Conservation (phyloP, 371 early-diverging fungal species). For the Mucor mucedo region DNA sequence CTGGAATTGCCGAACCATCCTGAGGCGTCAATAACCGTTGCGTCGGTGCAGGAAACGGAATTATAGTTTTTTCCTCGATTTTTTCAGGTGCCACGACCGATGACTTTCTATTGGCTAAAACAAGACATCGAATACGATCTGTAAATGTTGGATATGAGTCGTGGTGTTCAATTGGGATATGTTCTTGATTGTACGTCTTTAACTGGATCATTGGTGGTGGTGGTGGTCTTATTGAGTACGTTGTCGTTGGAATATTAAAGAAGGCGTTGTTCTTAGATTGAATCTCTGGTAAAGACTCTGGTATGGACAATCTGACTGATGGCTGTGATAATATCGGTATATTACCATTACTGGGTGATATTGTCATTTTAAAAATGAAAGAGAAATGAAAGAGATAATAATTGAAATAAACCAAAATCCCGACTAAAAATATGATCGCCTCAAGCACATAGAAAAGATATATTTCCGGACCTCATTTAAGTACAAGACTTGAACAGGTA, state of each 20-base stretch:
- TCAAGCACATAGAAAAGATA: not conserved
- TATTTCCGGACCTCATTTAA: not conserved
- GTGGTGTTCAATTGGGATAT: not conserved
- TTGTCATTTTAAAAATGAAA: constrained; percentile 8
- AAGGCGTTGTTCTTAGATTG: constrained; percentile 9
- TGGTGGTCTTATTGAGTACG: constrained; percentile 8
- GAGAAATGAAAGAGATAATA: constrained; percentile 3
- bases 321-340: constrained; percentile 17
- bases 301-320: constrained; percentile 41
- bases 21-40: not conserved
- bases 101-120: constrained; percentile 28
- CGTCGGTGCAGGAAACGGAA: constrained; percentile 45
- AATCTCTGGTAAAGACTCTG: not conserved
- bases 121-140: constrained; percentile 32
- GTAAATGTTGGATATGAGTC: constrained; percentile 14
- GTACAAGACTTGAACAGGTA: constrained; percentile 1
- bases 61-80: constrained; percentile 26
- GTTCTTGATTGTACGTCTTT: not conserved
- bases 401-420: constrained; percentile 10
- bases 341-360: not conserved
- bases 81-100: constrained; percentile 16
- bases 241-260: constrained; percentile 6
- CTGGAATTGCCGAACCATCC: constrained; percentile 33
- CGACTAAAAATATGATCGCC: not conserved
- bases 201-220: not conserved